A percentile compares a stretch with the other conserved stretches of the same genome.
Conservation (phyloP, 164 flowering plant genomes). For the Akebia trifoliata region DNA sequence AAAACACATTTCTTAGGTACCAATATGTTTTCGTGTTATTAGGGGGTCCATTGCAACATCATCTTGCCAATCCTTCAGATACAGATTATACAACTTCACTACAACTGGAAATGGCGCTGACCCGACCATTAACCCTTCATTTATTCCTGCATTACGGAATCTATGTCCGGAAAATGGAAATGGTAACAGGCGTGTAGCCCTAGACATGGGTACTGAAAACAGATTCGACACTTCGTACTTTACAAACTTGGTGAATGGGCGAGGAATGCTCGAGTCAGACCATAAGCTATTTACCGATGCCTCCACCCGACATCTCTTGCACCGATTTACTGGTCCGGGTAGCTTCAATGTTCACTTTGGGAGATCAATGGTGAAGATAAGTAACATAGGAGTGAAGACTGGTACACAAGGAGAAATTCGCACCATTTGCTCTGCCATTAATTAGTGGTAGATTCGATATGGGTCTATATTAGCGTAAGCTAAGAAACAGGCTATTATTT, state of each 20-base stretch:
- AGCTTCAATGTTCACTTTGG: conserved; percentile 41
- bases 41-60: conserved; percentile 70
- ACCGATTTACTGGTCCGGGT: conserved; percentile 30
- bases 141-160: conserved; percentile 33
- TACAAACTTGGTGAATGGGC: conserved; percentile 33
- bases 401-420: conserved; percentile 53
- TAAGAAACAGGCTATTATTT: not conserved
- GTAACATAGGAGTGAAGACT: conserved; percentile 47
- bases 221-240: conserved; percentile 39
- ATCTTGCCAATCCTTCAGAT: conserved; percentile 42
- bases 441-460: conserved; percentile 12
- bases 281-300: conserved; percentile 45
- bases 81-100: conserved; percentile 51
- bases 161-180: conserved; percentile 47
- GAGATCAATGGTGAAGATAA: conserved; percentile 61
- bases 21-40: not conserved
- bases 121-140: conserved; percentile 36
- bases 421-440: conserved; percentile 43
- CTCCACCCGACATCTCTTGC: conserved; percentile 32
- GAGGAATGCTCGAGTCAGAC: conserved; percentile 54
- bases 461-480: not conserved
- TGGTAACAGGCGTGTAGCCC: conserved; percentile 28
- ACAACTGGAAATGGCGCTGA: conserved; percentile 37
- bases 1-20: not conserved
- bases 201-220: conserved; percentile 38